Conservation (phyloP, 2,329 filamentous ascomycete species). For the Cryphonectria carpinicola region DNA sequence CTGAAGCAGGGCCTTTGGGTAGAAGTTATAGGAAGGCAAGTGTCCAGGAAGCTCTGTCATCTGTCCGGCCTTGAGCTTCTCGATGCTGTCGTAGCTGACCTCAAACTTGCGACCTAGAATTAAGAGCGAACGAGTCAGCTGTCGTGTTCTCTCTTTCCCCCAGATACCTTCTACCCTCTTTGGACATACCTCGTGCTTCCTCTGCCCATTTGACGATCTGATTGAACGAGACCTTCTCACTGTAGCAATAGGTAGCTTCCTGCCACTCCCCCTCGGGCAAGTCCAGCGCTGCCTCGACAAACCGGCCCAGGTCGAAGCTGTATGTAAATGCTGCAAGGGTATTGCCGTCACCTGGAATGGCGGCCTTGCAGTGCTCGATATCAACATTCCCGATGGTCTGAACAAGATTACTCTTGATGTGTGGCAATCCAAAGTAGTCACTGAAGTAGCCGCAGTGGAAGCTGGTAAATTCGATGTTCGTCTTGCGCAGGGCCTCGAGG, state of each 20-base stretch:
- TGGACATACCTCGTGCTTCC: constrained; percentile 5
- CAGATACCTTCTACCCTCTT: no score
- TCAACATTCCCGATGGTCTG: neutral
- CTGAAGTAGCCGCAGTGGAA: neutral
- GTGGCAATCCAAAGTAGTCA: neutral
- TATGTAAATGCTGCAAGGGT: neutral
- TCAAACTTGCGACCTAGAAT: neutral
- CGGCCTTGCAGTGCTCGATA: neutral
- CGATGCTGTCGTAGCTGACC: neutral
- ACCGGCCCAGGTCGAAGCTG: neutral
- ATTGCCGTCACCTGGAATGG: neutral
- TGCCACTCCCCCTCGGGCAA: constrained; percentile 4
- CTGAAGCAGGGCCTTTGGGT: neutral
- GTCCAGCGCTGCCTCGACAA: constrained; percentile 7
- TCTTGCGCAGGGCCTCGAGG: constrained; percentile 2
- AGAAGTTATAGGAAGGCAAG: neutral
- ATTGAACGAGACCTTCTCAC: neutral
- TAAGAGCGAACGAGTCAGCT: neutral
- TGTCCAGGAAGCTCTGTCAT: neutral
- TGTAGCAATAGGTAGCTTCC: constrained; percentile 3
- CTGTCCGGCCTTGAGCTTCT: neutral
- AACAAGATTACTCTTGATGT: neutral
- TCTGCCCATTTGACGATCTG: neutral
- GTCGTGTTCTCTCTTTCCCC: neutral
- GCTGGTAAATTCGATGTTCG: neutral